Base-by-base conservation (phyloP, 805 yeast genomes). In the Wickerhamomyces strasburgensis region DNA sequence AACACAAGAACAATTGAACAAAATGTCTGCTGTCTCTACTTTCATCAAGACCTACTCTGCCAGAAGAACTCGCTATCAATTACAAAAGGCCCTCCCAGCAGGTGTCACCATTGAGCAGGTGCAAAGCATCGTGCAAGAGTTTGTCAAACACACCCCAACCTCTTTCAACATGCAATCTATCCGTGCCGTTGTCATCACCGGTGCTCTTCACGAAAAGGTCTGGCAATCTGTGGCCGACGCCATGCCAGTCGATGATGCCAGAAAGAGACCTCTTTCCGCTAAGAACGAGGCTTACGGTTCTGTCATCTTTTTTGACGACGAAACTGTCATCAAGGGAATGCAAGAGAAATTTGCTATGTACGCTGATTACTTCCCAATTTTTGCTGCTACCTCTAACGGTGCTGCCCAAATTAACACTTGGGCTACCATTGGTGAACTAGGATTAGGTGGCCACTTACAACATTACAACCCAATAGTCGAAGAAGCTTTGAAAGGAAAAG, bases 391-490 rank as follows among this genome's bases (percentile, higher is more conserved):
- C 44, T 54, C 73, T 31, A 59, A 62, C 40, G 73, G 73, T 58
- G 68, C 72, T 36, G 74, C 74, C 36, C 75, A 70, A 59, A 70
- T 73, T 43, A 52, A 59, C 45, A 52, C 69, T 14, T 73, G 79
- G 79, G 57, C 72, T 29, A 71, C 71, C 19, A 56, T 73, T 19
- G 60, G 64, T 34, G 61, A 59, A 23, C 52, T 67, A 39, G 72
- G 71, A 33, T 52, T 72, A 30, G 78, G 77, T 44, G 73, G 65
- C 43, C 72, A 69, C 47, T 60, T 73, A 46, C 79, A 73, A 57
- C 78, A 73, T 56, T 73, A 66, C 65, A 70, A 68, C 54, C 70
- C 64, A 33, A 57, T 59, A 33, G 66, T 73, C 34, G 60, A 61
- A 46, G 64, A 52, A 27, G 67, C 65, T 34, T 44, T 65, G 45